Conservation (phyloP, 495 filamentous ascomycete species). For the Aspergillus indologenus region DNA sequence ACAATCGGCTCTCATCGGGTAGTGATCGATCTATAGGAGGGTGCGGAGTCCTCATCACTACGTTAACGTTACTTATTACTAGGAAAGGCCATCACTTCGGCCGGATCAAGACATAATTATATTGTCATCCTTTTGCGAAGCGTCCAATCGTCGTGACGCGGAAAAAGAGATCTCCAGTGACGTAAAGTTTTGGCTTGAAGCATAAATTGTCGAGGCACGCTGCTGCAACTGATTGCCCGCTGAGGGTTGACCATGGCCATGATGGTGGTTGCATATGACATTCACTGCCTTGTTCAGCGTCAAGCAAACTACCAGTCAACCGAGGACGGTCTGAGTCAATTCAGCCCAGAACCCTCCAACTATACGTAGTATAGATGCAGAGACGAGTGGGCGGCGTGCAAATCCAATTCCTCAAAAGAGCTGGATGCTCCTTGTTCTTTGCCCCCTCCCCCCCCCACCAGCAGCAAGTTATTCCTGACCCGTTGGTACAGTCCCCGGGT, state of each 20-base stretch:
- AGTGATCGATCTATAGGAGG: background rate
- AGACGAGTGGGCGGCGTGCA: background rate
- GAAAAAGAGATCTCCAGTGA: background rate
- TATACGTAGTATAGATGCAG: background rate
- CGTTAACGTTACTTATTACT: too few relatives aligned
- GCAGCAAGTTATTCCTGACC: background rate
- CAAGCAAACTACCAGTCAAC: too few relatives aligned
- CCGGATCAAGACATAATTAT: too few relatives aligned
- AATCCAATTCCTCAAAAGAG: background rate
- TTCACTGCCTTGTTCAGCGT: background rate
- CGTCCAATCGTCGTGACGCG: background rate
- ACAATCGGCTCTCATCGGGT: background rate
- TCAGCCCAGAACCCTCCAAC: too few relatives aligned
- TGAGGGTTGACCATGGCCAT: background rate
- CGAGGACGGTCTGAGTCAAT: too few relatives aligned
- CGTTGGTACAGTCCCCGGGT: background rate
- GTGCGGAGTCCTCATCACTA: too few relatives aligned
- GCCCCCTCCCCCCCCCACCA: background rate
- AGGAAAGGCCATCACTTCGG: background rate
- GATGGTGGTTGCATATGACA: background rate
- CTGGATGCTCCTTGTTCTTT: background rate
- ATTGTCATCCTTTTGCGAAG: background rate
- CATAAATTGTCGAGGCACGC: background rate
- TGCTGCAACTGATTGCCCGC: background rate
- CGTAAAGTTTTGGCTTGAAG: background rate